Base-by-base conservation (phyloP, 805 yeast species). In the Kazachstania bromeliacearum region DNA sequence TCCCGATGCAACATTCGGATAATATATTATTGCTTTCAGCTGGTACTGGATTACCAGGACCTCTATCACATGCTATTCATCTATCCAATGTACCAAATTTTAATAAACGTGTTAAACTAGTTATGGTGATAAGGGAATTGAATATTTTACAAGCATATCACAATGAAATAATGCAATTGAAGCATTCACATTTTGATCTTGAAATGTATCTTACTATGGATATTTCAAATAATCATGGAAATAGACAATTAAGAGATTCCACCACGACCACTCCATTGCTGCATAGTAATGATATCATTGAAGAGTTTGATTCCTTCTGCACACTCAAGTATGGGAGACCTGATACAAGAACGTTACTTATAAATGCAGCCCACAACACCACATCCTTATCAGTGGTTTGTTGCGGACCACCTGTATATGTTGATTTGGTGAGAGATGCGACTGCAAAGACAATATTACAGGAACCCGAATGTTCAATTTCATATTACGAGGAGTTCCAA, bases 401-500 rank as follows among this genome's bases (percentile, higher is more conserved):
- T 10, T 79, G 87, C 60, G 85, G 85, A 4, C 80, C 78, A 33
- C 73, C 75, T 18, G 37, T 49, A 7, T 67, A 77, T 68, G 77
- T 68, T 40, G 88, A 79, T 51, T 64, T 59, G 2, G 45, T 75
- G n/a, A 66, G 88, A 49, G 53, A 61, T 29, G 50, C 64, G 4
- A 69, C 75, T 6, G 65, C 71, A 1, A 40, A 60, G 32, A 51
- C 68, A 4, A 36, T 46, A 42, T 47, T 73, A 34, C 57, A 63
- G 23, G 42, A 56, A 20, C 57, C 60, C 35, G 53, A 66, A 12
- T 62, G 68, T 33, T 67, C 82, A 30, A 70, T 82, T 14, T 88
- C 79, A 42, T 77, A 77, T 48, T 77, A 66, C 50, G 94, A 85
- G 53, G 88, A 81, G 50, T 67, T 79, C 33, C 85, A 80, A 59